Evolutionary conservation across 805 yeast genomes (phyloP).

Genomic region (Huiozyma naganishii): DNA sequence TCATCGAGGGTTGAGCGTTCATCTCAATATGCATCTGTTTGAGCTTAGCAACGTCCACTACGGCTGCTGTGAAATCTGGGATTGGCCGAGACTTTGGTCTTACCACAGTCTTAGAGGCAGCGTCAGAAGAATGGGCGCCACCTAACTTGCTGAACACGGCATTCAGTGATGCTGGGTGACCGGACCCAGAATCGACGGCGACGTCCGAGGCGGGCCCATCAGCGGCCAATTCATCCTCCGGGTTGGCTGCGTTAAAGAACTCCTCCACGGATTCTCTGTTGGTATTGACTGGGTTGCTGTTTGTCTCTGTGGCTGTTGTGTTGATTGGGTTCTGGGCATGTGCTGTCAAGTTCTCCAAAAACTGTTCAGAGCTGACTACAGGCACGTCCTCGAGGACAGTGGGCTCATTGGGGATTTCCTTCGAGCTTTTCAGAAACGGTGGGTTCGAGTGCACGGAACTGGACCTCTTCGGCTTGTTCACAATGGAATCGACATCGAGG

Average conservation of each 20-base stretch:
- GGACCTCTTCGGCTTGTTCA: constrained; percentile 1
- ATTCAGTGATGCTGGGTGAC: not conserved
- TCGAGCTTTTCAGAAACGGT: constrained; percentile 7
- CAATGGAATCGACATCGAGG: constrained; percentile 14
- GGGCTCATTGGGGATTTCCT: not conserved
- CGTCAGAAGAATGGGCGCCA: not conserved
- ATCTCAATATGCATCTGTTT: constrained; percentile 19
- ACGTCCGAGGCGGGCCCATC: not conserved
- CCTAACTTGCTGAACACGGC: not conserved
- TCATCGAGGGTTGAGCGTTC: constrained; percentile 25
- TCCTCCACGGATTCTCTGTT: constrained; percentile 39
- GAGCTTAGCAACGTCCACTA: constrained; percentile 22
- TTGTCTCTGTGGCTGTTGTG: constrained; percentile 14
- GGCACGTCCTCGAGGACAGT: not conserved
- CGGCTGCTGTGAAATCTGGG: constrained; percentile 24
- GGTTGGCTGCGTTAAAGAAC: constrained; percentile 32
- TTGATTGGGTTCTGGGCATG: constrained; percentile 17
- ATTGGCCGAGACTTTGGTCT: constrained; percentile 27
- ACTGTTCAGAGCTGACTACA: constrained; percentile 21
- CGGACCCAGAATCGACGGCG: not conserved
- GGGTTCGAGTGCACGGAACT: constrained; percentile 7
- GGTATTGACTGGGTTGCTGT: constrained; percentile 10
- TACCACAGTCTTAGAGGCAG: constrained; percentile 18
- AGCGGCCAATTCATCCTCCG: not conserved
- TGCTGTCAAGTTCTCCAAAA: constrained; percentile 29